A percentile compares a stretch with the other conserved stretches of the same genome.
phyloP scores from a whole-genome alignment of 1,284 basidiomycete species.

The Cystobasidium pallidum region DNA sequence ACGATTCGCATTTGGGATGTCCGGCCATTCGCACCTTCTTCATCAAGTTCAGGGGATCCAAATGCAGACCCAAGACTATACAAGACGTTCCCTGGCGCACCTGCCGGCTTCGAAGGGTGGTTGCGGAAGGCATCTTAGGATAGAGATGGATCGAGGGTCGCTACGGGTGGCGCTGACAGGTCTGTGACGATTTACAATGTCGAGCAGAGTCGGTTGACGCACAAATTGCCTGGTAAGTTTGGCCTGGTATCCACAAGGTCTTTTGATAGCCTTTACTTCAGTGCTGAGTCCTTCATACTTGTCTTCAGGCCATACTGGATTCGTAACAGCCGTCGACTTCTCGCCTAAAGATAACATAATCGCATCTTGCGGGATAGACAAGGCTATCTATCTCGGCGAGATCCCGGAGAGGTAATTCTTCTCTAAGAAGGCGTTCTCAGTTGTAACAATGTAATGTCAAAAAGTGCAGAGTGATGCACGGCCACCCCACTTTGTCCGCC shows the following conservation, averaged over 20 bases:
- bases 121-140: conserved; percentile 75
- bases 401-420: conserved; percentile 62
- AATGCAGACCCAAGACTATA: conserved; percentile 66
- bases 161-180: conserved; percentile 61
- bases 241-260: neutral
- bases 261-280: neutral
- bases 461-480: neutral
- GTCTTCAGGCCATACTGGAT: conserved; percentile 77
- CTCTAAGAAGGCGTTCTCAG: neutral
- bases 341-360: conserved; percentile 90
- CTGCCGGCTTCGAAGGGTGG: conserved; percentile 86
- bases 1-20: conserved; percentile 85
- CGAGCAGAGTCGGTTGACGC: conserved; percentile 58
- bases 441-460: neutral
- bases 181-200: conserved; percentile 89
- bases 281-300: neutral
- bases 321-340: conserved; percentile 85
- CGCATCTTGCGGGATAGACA: conserved; percentile 81
- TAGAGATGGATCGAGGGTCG: conserved; percentile 57
- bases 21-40: conserved; percentile 82
- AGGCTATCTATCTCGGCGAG: conserved; percentile 84
- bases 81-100: conserved; percentile 73
- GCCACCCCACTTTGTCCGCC: neutral
- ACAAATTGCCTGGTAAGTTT: conserved; percentile 67
- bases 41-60: conserved; percentile 53